Evolutionary conservation across 352 stramenopile species (phyloP), one percentile per base, ranked within the genome.

Genomic region (Phytophthora crassamura): DNA sequence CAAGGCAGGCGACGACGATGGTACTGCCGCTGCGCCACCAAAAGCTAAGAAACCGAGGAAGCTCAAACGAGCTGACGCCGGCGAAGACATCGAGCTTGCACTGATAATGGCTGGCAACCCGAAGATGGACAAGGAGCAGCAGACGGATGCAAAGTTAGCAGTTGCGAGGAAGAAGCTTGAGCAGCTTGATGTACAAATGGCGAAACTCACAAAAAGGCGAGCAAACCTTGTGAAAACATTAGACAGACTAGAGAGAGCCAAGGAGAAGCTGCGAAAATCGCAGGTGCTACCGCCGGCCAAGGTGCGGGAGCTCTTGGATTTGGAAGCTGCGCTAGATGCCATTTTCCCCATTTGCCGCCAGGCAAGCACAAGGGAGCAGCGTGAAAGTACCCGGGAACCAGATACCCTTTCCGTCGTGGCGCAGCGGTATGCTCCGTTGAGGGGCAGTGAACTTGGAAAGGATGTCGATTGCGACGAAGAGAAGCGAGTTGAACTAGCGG

Each of bases 101-200:
- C 45, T 88, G n/a, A 75, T 79, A 20, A 36, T 84, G 38, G 68
- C 69, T 5, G 53, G 70, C 8, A 80, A 69, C 36, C 79, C 78
- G 7, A 68, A 76, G 12, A 57, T 75, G 40, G 63, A 52, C 34
- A 66, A 72, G 43, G 79, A 79, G 20, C 66, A 84, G 35, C 55
- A 86, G 25, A 72, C 78, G 5, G 73, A 84, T 33, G 60, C 75
- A 46, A 55, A 90, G 14, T 61, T 90, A 30, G 69, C 74, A 54
- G 46, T 72, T 8, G 60, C 84, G 15, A 63, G 59, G 11, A 68
- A 75, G 32, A 82, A 90, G 58, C 59, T 90, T 3, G 67, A 64
- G 40, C 51, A 87, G 20, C 42, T 90, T 16, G 77, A 88, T 32
- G 69, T 45, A 3, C 68, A 88, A 48, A 70, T 90, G 39, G 62